Evolutionary conservation across 129 eudicot genomes (phyloP), one percentile per base, ranked within the genome.

Genomic region (Tagetes erecta): DNA sequence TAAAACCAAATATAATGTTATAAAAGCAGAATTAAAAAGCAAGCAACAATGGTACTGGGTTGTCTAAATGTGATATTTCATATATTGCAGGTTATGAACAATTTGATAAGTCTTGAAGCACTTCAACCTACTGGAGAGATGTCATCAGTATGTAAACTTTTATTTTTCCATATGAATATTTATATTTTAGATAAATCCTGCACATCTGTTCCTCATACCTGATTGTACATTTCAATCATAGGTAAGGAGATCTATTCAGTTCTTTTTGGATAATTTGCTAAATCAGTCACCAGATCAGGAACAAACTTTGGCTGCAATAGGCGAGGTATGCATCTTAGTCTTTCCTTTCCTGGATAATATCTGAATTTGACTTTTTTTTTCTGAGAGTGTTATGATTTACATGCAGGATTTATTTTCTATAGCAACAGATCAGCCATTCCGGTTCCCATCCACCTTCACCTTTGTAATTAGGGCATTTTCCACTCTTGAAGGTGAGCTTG

Each of bases 91-190:
- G 98, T 94, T 71, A 88, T 94, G 88, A 78, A 78, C 70, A 80
- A 87, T 62, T 91, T 94, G 57, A 82, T 90, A 70, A 91, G 92
- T 81, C 98, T 94, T 73, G 96, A 86, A 83, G 98, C 96, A 33
- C 98, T 94, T 82, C 93, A 94, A 83, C 98, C 98, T 47, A 94
- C 98, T 20, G 98, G 98, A 77, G 98, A 94, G 79, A 31, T 94
- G 86, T 81, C 96, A 70, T 53, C 98, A 60, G 98, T 94, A 88
- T 71, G 97, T 72, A 46, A 51, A 64, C 44, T 49, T 37, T 12
- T 36, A 13, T 13, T 46, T 60, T 45, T 68, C 74, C 66, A 34
- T 59, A 34, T 59, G 9, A 11, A 35, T 59, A 33, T 9, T 59
- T 2, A 9, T 34, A 4, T 59, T 40, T 34, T 59, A 57, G 14